Evolutionary conservation across 352 stramenopile species (phyloP), one percentile per base, ranked within the genome.

Genomic region (Globisporangium takayamanum): DNA sequence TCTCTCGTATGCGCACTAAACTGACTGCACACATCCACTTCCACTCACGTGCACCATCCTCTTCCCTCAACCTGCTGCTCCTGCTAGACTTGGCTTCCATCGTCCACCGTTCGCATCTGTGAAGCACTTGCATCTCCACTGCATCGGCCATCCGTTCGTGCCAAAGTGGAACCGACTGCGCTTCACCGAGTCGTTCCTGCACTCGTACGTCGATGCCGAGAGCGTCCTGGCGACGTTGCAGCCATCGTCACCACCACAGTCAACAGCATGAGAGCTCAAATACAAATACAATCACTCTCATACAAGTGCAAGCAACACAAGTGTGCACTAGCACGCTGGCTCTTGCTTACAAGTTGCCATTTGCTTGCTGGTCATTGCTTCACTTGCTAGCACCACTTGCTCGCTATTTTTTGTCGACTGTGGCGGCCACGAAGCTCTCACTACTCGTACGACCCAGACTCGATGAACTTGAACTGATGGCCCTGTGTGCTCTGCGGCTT

Each of bases 381-480:
- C 20, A 0, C 8, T 47, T 47, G 41, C 41, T 47, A 22, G 14
- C 18, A 20, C 18, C 15, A 47, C 33, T 39, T 39, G 41, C 41
- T 47, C 18, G 14, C 18, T 47, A 8, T 46, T n/a, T 3, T 46
- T n/a, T 47, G 41, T 47, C 18, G 8, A 2, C 7, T 50, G 33
- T 11, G 33, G 7, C 33, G 33, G 7, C 10, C 33, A 39, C 10
- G 6, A 8, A 7, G 33, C 33, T 6, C 20, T 36, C 12, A 15
- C 68, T 67, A 80, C 56, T 84, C 61, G 60, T 87, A 91, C 64
- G 72, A 71, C 50, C 84, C 84, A n/a, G 81, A 88, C 59, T 94
- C 84, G 55, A 94, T 92, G 67, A 84, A 94, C 63, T 90, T 89
- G 71, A 89, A 94, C 61, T 88, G 78, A 46, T 80, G 74, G 46